Percentiles rank a stretch among this genome's conserved stretches.
Conservation (phyloP, 2,329 filamentous ascomycete genomes). For the Thelonectria blattea region DNA sequence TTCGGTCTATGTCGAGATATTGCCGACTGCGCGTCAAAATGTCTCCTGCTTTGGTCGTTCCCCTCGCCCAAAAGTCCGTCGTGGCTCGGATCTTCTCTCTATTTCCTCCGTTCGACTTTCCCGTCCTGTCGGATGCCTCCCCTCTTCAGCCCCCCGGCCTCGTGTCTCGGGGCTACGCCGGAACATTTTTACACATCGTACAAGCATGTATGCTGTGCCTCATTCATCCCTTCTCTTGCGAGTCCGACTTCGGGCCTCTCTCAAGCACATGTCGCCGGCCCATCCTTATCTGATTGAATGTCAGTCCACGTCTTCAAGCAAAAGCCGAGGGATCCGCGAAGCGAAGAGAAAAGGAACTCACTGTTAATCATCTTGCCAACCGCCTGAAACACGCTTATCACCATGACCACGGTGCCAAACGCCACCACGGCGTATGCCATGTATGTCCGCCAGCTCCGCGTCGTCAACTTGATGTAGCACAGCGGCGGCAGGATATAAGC, state of each 20-base stretch:
- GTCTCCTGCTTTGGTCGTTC: neutral
- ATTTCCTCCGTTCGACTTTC: neutral
- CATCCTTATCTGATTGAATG: constrained; percentile 33
- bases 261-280: constrained; percentile 36
- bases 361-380: constrained; percentile 68
- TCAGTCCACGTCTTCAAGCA: constrained; percentile 20
- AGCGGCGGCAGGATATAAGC: constrained; percentile 95
- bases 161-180: neutral
- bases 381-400: constrained; percentile 77
- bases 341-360: constrained; percentile 39
- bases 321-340: constrained; percentile 1
- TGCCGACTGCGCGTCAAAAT: neutral
- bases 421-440: constrained; percentile 74
- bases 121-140: neutral
- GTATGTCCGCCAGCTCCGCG: constrained; percentile 74
- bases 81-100: constrained; percentile 10
- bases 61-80: neutral
- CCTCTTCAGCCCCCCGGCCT: neutral
- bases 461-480: constrained; percentile 93
- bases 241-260: neutral
- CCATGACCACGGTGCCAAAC: constrained; percentile 83
- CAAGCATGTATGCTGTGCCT: constrained; percentile 2
- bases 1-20: neutral
- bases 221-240: neutral
- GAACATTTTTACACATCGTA: constrained; percentile 15